Evolutionary conservation across 768 basidiomycete species (phyloP).

Genomic region (Ramaria rubella): DNA sequence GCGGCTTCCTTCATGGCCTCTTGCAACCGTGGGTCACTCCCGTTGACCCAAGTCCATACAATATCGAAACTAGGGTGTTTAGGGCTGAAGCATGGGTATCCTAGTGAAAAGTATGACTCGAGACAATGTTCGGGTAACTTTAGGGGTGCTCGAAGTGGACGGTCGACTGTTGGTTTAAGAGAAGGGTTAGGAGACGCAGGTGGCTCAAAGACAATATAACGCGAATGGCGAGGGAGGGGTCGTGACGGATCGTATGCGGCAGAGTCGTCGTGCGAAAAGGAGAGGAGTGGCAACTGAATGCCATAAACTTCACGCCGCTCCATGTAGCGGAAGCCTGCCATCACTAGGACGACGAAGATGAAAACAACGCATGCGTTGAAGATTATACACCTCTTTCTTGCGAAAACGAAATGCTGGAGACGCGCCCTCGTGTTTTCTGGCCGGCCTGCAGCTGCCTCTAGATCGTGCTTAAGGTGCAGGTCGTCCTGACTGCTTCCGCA

Average conservation of each 20-base stretch:
- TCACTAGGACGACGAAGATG: neutral
- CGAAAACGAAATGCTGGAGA: neutral
- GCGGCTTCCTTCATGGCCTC: conserved; percentile 10
- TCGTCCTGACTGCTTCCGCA: neutral
- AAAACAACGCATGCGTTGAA: neutral
- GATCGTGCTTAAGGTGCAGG: neutral
- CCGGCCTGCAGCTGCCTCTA: neutral
- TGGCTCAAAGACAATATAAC: neutral
- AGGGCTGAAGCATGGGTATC: neutral
- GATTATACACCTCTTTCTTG: neutral
- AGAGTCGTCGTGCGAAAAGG: neutral
- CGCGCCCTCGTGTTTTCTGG: neutral
- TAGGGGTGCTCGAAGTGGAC: neutral
- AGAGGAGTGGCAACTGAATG: neutral
- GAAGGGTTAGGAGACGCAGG: neutral
- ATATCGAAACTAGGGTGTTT: conserved; percentile 17
- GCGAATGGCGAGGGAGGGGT: neutral
- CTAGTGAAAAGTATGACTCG: neutral
- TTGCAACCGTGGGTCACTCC: conserved; percentile 21
- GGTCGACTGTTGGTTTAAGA: neutral
- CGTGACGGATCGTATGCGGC: neutral
- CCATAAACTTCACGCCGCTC: neutral
- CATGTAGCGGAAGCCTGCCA: neutral
- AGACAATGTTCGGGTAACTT: neutral
- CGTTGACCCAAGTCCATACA: conserved; percentile 29